These are phyloP conservation scores for Candida methanosorbosa DNA, from an alignment of 805 yeast species.

Conservation along the genomic window DNA sequence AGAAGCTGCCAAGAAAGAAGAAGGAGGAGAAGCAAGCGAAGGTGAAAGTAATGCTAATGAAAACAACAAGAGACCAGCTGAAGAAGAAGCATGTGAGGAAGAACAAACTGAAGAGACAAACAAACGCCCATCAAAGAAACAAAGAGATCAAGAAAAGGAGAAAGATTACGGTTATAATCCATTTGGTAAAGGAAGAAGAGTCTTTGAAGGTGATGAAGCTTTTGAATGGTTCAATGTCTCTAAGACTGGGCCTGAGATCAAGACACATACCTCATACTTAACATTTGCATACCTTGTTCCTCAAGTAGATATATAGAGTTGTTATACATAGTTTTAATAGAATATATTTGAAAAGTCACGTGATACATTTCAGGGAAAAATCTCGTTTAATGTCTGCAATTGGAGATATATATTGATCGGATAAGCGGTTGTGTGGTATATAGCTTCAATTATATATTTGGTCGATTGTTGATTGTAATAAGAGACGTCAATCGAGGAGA, in stretches of 20 bases:
- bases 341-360: no score
- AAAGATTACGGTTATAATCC: slow-evolving; percentile 65
- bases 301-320: no score
- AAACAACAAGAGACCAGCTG: slow-evolving; percentile 9
- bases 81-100: slow-evolving; percentile 14
- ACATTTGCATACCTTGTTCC: slow-evolving; percentile 66
- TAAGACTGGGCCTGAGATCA: slow-evolving; percentile 74
- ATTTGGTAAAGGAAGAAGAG: slow-evolving; percentile 82
- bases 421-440: no score
- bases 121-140: slow-evolving; percentile 6
- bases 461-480: no score
- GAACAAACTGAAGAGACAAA: slow-evolving; percentile 13
- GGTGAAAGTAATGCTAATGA: slow-evolving; percentile 3
- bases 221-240: slow-evolving; percentile 83
- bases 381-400: no score
- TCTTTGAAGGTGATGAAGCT: slow-evolving; percentile 78
- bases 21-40: no score
- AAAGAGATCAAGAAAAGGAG: slow-evolving; percentile 9
- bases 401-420: no score
- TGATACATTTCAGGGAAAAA: no score
- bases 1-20: slow-evolving; percentile 7
- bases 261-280: slow-evolving; percentile 88
- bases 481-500: no score
- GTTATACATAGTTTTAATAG: no score
- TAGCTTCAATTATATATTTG: no score